phyloP scores from a whole-genome alignment of 805 yeast species.

The Nakazawaea wickerhamii region DNA sequence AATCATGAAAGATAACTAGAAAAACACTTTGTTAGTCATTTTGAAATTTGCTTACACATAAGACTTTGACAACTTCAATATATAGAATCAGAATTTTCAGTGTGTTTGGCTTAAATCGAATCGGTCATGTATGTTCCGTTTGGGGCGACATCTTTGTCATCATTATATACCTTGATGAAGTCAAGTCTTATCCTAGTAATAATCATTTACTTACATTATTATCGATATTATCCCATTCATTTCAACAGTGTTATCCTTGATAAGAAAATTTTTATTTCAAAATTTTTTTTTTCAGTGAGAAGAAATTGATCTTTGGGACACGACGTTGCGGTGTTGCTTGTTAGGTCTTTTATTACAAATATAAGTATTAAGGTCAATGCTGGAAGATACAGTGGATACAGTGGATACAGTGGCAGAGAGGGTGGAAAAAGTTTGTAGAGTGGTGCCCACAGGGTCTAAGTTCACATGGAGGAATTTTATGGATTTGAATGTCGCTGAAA shows the following conservation, averaged over 20 bases:
- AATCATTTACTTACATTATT: too few species aligned
- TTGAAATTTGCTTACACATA: too few species aligned
- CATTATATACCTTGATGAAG: constrained; percentile 30
- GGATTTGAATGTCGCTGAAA: constrained; percentile 38
- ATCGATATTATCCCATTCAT: too few species aligned
- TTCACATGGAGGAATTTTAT: constrained; percentile 46
- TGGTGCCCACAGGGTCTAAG: constrained; percentile 24
- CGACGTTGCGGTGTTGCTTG: too few species aligned
- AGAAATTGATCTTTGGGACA: too few species aligned
- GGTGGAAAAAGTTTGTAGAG: not conserved
- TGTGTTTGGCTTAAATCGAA: constrained; percentile 62
- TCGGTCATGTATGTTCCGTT: constrained; percentile 63
- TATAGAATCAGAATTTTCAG: constrained; percentile 55
- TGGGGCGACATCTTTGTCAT: constrained; percentile 75
- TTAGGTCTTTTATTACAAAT: not conserved
- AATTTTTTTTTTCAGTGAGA: too few species aligned
- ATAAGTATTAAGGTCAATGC: not conserved
- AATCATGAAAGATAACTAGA: too few species aligned
- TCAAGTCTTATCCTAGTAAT: too few species aligned
- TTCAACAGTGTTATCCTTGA: too few species aligned
- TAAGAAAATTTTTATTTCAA: too few species aligned
- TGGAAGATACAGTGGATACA: not conserved
- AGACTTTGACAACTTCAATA: not conserved
- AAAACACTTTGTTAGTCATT: not conserved
- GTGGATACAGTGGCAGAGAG: not conserved